These are phyloP conservation scores for Wickerhamomyces rabaulensis DNA, from an alignment of 805 yeast species.

Conservation along the genomic window DNA sequence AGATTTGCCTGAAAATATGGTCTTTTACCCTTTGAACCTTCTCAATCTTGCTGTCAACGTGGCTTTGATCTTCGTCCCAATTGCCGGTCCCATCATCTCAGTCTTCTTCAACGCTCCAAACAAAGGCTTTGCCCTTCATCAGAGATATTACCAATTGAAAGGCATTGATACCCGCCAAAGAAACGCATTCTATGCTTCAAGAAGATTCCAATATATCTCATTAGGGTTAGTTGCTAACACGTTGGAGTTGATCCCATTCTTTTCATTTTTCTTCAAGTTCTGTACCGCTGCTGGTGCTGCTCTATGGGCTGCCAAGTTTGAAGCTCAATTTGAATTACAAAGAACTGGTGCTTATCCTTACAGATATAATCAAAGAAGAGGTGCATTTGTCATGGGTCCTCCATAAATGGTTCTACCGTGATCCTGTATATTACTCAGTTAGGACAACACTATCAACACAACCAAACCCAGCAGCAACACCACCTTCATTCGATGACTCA, in stretches of 20 bases:
- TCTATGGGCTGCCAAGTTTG: not conserved
- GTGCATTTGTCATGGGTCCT: not conserved
- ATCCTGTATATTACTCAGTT: constrained; percentile 5
- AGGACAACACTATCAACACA: constrained; percentile 84
- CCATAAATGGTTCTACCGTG: not conserved
- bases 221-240: not conserved
- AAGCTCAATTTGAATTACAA: not conserved
- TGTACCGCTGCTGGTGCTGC: not conserved
- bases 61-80: not conserved
- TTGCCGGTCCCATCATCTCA: not conserved
- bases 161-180: constrained; percentile 1
- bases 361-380: not conserved
- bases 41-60: not conserved
- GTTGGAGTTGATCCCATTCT: not conserved
- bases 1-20: not conserved
- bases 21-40: not conserved
- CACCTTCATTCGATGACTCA: constrained; percentile 89
- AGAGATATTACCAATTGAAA: constrained; percentile 1
- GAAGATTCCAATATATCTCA: not conserved
- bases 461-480: constrained; percentile 98
- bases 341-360: not conserved
- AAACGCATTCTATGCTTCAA: constrained; percentile 1
- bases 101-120: not conserved
- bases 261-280: not conserved
- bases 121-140: not conserved